Conservation (phyloP, 352 stramenopile species). For the Phytophthora pinifolia region DNA sequence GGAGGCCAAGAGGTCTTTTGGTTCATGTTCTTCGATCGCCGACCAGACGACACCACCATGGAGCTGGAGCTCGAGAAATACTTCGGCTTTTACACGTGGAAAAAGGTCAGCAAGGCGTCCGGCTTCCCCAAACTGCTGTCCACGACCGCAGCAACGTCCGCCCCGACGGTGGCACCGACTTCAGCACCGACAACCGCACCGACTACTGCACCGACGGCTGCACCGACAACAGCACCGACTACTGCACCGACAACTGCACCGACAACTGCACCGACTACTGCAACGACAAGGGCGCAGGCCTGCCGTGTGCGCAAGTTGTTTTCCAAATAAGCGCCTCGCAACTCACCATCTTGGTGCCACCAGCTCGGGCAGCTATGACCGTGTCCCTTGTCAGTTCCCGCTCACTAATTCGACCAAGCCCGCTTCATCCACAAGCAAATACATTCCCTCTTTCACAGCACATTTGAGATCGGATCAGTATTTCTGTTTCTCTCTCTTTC, state of each 20-base stretch:
- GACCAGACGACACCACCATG: conserved; percentile 51
- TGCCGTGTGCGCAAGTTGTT: conserved; percentile 45
- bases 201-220: conserved; percentile 2
- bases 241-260: too few species aligned
- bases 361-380: conserved; percentile 1
- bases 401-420: background rate
- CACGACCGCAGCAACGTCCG: conserved; percentile 1
- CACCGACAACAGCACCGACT: conserved; percentile 13
- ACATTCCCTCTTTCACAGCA: conserved; percentile 9
- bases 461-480: conserved; percentile 8
- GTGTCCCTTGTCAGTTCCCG: background rate
- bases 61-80: conserved; percentile 56
- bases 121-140: conserved; percentile 41
- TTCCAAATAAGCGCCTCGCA: conserved; percentile 8
- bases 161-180: conserved; percentile 7
- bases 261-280: conserved; percentile 1
- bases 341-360: background rate
- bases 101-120: conserved; percentile 35
- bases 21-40: conserved; percentile 82
- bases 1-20: conserved; percentile 66
- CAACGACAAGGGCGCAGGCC: conserved; percentile 11
- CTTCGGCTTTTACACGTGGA: conserved; percentile 73
- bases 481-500: conserved; percentile 16
- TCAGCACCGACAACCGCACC: conserved; percentile 9
- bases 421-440: conserved; percentile 10